Conservation (phyloP, 805 yeast genomes). For the Candida railenensis region DNA sequence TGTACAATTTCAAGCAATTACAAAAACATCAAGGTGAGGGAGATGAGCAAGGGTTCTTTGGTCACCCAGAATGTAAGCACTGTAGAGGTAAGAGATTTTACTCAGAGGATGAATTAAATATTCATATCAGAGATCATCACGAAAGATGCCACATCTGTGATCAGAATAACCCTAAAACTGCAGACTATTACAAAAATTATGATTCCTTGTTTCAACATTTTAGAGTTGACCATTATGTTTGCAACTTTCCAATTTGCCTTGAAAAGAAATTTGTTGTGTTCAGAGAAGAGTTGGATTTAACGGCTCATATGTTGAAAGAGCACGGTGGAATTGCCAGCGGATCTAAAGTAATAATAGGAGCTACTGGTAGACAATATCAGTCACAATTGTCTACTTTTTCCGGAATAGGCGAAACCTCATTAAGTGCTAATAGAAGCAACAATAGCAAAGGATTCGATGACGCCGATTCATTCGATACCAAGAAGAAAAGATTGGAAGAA, state of each 20-base stretch:
- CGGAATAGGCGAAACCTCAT: conserved; percentile 14
- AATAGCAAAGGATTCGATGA: conserved; percentile 18
- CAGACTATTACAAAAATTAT: conserved; percentile 70
- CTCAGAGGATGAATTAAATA: conserved; percentile 79
- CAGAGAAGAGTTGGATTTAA: conserved; percentile 77
- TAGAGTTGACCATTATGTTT: conserved; percentile 66
- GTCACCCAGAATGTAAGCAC: conserved; percentile 87
- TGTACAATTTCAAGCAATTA: conserved; percentile 61
- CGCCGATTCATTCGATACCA: conserved; percentile 46
- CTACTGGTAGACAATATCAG: conserved; percentile 42
- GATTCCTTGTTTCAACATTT: conserved; percentile 77
- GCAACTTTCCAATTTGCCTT: conserved; percentile 73
- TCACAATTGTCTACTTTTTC: conserved; percentile 64
- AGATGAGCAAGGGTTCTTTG: conserved; percentile 74
- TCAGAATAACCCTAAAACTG: conserved; percentile 57
- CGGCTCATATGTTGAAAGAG: conserved; percentile 82
- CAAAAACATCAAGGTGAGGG: conserved; percentile 72
- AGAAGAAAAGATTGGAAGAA: conserved; percentile 69
- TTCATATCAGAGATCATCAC: conserved; percentile 80
- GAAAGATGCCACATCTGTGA: conserved; percentile 92
- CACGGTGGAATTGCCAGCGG: conserved; percentile 63
- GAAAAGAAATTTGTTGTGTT: conserved; percentile 93
- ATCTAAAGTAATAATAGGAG: conserved; percentile 39
- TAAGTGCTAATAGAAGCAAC: conserved; percentile 14
- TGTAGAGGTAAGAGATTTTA: conserved; percentile 77